Conservation (phyloP, 352 stramenopile genomes). For the Elongisporangium senticosum region DNA sequence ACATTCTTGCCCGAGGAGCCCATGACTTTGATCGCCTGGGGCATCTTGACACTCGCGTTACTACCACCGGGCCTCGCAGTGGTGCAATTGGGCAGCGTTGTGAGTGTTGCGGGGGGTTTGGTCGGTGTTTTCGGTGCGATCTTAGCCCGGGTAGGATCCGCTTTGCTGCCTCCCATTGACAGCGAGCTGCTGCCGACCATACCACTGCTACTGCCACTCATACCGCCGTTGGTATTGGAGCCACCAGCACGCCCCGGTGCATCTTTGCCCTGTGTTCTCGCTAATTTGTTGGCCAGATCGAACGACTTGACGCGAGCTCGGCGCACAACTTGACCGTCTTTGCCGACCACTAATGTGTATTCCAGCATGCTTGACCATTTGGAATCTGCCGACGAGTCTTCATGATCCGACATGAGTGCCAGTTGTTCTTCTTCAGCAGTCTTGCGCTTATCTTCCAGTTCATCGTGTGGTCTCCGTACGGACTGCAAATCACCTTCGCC, state of each 20-base stretch:
- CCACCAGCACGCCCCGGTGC: constrained; percentile 20
- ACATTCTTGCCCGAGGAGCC: constrained; percentile 46
- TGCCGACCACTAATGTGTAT: constrained; percentile 78
- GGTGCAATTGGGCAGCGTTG: constrained; percentile 61
- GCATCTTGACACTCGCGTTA: constrained; percentile 36
- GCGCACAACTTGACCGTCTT: constrained; percentile 79
- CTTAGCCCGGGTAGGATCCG: constrained; percentile 35
- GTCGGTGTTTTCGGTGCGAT: constrained; percentile 33
- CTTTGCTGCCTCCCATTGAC: constrained; percentile 24
- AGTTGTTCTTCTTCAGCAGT: constrained; percentile 55
- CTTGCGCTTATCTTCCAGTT: constrained; percentile 55
- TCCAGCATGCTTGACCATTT: constrained; percentile 86
- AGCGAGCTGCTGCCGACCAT: constrained; percentile 10
- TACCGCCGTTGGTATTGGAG: constrained; percentile 5
- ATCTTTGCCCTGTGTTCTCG: constrained; percentile 47
- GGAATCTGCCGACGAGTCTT: constrained; percentile 71
- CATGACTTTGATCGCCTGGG: constrained; percentile 41
- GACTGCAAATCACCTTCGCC: constrained; percentile 18
- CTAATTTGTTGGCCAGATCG: constrained; percentile 72
- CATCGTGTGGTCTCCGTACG: constrained; percentile 40
- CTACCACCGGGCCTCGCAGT: constrained; percentile 24
- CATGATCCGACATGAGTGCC: constrained; percentile 60
- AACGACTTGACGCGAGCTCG: constrained; percentile 77
- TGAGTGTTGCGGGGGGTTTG: constrained; percentile 44
- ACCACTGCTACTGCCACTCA: constrained; percentile 8